Evolutionary conservation across 1,284 basidiomycete species (phyloP), one percentile per base, ranked within the genome.

Genomic region (Tilletia walkeri): DNA sequence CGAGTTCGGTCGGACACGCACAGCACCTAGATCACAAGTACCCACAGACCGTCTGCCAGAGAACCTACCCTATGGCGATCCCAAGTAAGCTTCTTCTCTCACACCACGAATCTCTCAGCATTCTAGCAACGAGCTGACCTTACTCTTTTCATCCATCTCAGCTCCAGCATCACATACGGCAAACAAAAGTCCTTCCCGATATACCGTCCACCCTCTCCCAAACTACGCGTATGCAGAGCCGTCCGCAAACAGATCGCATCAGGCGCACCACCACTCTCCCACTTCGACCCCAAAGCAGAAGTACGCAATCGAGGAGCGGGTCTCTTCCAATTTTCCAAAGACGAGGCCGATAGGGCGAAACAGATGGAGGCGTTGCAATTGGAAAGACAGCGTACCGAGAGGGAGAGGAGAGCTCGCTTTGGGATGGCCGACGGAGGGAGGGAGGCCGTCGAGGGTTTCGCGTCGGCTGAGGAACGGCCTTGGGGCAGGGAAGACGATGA

Each of bases 261-360:
- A 3, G 47, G 65, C 47, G 66, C 34, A 24, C 49, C 47, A 38
- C 87, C 92, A 3, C 87, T 88, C 18, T 85, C 88, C 18, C 93
- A 95, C 82, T 98, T 94, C 83, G 92, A 97, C 82, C 87, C 92
- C 0, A 87, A 88, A 0, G 86, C 85, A 67, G 95, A 99, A 84
- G 89, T 91, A 10, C 90, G 95, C 7, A 88, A 90, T n/a, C 90
- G 90, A 78, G 95, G 92, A 45, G 94, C 94, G 0, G 94, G 89
- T 0, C 92, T 91, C 85, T 95, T 95, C 82, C 89, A 91, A 78
- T 95, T 98, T 83, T 91, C 92, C 2, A 87, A 84, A 0, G 92
- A 95, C 78, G 91, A 93, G 77, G 89, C 90, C 71, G 88, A 87
- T 39, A 88, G 95, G 45, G 84, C 84, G 73, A 85, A 85, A 68